Percentiles rank a stretch among this genome's conserved stretches.
These are phyloP conservation scores for Fusarium sp. DNA, from an alignment of 2,329 filamentous ascomycete genomes.

Conservation along the genomic window DNA sequence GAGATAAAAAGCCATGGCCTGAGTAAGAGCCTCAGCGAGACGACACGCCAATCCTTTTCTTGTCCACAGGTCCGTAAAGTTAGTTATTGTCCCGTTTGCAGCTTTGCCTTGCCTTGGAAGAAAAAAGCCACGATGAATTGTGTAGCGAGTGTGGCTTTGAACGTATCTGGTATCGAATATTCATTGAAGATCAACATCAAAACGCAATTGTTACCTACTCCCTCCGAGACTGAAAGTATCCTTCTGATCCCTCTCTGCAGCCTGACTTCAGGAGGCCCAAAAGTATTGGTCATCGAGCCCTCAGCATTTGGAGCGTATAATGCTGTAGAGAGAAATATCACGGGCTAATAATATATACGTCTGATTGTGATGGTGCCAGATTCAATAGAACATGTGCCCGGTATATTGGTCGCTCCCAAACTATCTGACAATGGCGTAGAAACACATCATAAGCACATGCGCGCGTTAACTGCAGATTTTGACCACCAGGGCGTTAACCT, in stretches of 20 bases:
- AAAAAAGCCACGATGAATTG: background rate
- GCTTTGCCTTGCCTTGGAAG: background rate
- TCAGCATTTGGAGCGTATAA: background rate
- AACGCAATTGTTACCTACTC: background rate
- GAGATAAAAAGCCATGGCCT: background rate
- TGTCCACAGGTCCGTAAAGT: background rate
- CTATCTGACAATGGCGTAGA: conserved; percentile 2
- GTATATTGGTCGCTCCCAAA: conserved; percentile 1
- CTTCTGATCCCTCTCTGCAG: background rate
- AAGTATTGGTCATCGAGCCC: background rate
- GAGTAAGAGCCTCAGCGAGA: background rate
- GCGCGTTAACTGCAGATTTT: background rate
- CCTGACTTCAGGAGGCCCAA: background rate
- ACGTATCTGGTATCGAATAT: background rate
- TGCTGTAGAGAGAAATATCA: background rate
- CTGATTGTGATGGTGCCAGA: background rate
- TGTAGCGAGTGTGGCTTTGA: background rate
- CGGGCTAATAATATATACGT: background rate
- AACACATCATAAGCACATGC: conserved; percentile 7
- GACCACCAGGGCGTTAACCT: conserved; percentile 20
- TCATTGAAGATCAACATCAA: background rate
- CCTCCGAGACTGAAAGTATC: background rate
- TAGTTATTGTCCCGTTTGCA: background rate
- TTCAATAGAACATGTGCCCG: background rate
- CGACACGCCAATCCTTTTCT: background rate